Evolutionary conservation across 2,329 filamentous ascomycete genomes (phyloP), one percentile per base, ranked within the genome.

Genomic region (Aaosphaeria pasadenensis): DNA sequence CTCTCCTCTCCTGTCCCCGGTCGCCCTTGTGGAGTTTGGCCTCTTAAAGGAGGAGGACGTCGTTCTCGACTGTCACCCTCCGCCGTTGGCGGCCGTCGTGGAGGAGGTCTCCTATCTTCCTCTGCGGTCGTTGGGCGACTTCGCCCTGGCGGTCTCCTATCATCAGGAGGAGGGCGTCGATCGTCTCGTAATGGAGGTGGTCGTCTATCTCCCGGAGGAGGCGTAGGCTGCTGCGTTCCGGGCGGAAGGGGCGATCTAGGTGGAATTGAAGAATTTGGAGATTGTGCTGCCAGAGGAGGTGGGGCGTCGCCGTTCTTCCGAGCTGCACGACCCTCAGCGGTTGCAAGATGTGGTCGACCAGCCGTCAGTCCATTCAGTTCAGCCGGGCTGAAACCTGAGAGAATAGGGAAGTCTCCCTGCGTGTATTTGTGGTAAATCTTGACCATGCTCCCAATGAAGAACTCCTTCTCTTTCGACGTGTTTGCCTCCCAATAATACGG

Each of bases 341-440:
- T 63, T 7, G 63, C 65, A 5, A 61, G 49, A 28, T 67, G 60
- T 7, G 65, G 63, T 33, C 61, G 55, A n/a, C 60, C 57, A 42
- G 87, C 88, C 32, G 87, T 75, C 41, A 97, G 81, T 58, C 86
- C 80, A 44, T 92, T 89, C 51, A 87, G 76, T 72, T 96, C 91
- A 51, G 80, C 82, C 44, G 83, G 79, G 58, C 92, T 89, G 66
- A 99, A 97, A 6, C 92, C 92, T 47, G 82, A 76, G 44, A 99
- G 77, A 49, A 88, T 82, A 2, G 94, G 94, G 31, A 84, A 73
- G 62, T 86, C 87, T 9, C 92, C 92, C 30, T 89, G 88, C 1
- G 94, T 97, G 67, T 97, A 99, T 72, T 97, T 99, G 60, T 86
- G 86, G 69, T 89, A 99, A 56, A 99, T 96, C 72, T 97, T 99